A percentile compares a stretch with the other conserved stretches of the same genome.
Evolutionary conservation across 345 rosid species (phyloP).

Genomic region (Eucalyptus curtisii): DNA sequence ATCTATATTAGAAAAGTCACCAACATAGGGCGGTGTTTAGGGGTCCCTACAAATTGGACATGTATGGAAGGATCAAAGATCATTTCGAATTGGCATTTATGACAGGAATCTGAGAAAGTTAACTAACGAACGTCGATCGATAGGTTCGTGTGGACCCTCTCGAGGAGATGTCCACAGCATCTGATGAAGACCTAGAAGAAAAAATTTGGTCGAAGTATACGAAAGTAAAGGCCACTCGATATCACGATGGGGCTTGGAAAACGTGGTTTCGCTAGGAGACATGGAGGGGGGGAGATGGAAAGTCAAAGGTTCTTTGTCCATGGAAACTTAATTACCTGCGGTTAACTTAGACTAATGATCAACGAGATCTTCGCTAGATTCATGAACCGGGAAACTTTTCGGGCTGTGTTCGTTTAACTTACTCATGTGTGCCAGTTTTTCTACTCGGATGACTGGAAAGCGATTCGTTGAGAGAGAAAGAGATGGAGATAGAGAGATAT

Average conservation of each 20-base stretch:
- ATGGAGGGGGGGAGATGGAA: not conserved
- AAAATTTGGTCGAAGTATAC: not conserved
- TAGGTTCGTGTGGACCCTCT: not conserved
- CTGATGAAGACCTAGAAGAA: not conserved
- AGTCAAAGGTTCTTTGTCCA: not conserved
- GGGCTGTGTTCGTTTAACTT: not conserved
- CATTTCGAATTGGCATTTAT: not conserved
- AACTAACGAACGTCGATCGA: not conserved
- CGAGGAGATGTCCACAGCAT: not conserved
- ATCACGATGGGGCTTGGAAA: not conserved
- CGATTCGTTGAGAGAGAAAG: not conserved
- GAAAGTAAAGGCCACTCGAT: not conserved
- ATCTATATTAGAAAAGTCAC: not conserved
- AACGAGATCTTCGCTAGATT: not conserved
- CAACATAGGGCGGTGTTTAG: not conserved
- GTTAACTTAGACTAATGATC: not conserved
- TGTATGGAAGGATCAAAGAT: not conserved
- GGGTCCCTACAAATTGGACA: not conserved
- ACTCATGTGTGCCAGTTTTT: not conserved
- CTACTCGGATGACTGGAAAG: not conserved
- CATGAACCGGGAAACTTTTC: not conserved
- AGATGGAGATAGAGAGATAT: not conserved
- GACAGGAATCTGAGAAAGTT: not conserved
- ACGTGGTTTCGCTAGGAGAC: not conserved
- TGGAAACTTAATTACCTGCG: not conserved